These are phyloP conservation scores for Chaetomium tenue DNA, from an alignment of 495 filamentous ascomycete genomes.

Conservation along the genomic window DNA sequence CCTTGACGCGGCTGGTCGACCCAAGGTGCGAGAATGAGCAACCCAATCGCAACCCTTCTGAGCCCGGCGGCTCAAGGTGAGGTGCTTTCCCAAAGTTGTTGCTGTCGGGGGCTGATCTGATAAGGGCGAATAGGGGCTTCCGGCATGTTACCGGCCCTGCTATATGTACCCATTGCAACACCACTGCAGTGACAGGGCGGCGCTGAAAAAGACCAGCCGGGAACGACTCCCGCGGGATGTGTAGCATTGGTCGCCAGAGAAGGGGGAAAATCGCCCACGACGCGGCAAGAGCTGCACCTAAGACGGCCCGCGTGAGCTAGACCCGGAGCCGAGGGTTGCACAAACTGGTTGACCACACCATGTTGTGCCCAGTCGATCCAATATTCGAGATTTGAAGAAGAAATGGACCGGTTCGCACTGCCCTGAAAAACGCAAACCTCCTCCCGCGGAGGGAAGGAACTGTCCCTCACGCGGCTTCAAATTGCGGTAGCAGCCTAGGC, in stretches of 20 bases:
- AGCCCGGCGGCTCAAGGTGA: neutral
- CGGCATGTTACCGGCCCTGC: slow-evolving; percentile 1
- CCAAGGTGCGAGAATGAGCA: neutral
- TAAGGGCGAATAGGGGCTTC: slow-evolving; percentile 10
- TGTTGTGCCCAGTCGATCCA: neutral
- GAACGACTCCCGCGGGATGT: slow-evolving; percentile 1
- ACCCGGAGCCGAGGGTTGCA: slow-evolving; percentile 5
- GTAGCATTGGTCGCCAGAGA: neutral
- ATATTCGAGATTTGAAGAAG: neutral
- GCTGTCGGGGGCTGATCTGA: neutral
- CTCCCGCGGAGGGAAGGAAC: no score
- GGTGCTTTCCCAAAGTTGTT: neutral
- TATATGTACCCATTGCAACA: neutral
- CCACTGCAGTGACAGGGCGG: neutral
- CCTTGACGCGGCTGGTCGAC: neutral
- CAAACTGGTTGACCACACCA: neutral
- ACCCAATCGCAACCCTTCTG: neutral
- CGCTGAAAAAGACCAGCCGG: neutral
- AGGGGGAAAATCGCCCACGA: neutral
- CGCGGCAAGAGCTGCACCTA: neutral
- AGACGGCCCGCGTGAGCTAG: slow-evolving; percentile 8
- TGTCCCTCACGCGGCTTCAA: neutral
- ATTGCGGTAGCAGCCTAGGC: neutral
- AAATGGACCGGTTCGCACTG: neutral
- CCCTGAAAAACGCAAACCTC: no score